Evolutionary conservation across 2,329 filamentous ascomycete genomes (phyloP).

Genomic region (Cladosporium phlei): DNA sequence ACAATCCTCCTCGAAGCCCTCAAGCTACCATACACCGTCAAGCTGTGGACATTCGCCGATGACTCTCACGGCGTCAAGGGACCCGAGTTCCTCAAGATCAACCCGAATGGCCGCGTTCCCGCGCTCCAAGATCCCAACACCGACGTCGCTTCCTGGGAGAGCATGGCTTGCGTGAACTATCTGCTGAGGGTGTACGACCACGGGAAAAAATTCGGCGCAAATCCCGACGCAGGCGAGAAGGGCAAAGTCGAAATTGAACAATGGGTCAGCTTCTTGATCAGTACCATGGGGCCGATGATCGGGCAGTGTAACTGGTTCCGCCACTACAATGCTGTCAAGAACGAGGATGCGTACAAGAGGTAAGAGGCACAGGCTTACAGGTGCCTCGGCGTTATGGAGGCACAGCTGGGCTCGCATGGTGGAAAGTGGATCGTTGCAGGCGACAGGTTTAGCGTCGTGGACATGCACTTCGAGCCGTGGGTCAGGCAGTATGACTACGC

Average conservation of each 20-base stretch:
- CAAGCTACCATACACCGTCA: constrained; percentile 37
- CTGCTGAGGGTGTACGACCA: constrained; percentile 42
- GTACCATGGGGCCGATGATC: constrained; percentile 40
- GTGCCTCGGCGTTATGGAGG: constrained; percentile 41
- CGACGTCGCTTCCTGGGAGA: constrained; percentile 46
- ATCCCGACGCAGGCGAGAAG: constrained; percentile 32
- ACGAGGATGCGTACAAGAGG: constrained; percentile 39
- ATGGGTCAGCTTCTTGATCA: constrained; percentile 43
- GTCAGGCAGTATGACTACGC: constrained; percentile 30
- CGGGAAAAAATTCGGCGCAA: constrained; percentile 17
- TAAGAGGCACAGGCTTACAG: constrained; percentile 39
- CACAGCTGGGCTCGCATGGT: constrained; percentile 36
- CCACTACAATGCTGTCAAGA: constrained; percentile 37
- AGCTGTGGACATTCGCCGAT: constrained; percentile 40
- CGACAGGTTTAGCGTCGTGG: constrained; percentile 21
- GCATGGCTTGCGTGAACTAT: constrained; percentile 48
- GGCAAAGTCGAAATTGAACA: constrained; percentile 43
- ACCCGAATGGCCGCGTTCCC: constrained; percentile 42
- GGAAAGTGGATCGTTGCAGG: constrained; percentile 37
- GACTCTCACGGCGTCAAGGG: constrained; percentile 37
- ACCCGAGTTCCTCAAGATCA: constrained; percentile 37
- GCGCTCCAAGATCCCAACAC: constrained; percentile 44
- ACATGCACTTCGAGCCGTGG: constrained; percentile 9
- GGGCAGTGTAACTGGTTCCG: constrained; percentile 39
- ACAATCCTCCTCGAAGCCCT: constrained; percentile 38